Conservation (phyloP, 495 filamentous ascomycete species). For the Opeltia flavorubescens region DNA sequence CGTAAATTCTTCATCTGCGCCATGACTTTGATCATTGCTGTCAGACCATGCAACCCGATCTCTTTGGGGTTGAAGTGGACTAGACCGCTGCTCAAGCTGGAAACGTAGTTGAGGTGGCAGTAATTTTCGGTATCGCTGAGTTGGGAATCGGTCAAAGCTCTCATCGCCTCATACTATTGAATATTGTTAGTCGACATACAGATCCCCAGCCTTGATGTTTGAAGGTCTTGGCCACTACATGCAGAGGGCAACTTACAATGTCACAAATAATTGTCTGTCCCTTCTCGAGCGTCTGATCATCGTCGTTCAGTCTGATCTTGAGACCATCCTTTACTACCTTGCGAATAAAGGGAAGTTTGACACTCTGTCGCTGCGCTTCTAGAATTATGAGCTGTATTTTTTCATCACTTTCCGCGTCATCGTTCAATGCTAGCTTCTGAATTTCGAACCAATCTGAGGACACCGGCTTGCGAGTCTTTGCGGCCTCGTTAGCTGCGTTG, state of each 20-base stretch:
- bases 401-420: conserved; percentile 15
- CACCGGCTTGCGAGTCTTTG: no score
- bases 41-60: conserved; percentile 31
- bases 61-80: no score
- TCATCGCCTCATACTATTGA: no score
- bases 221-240: background rate
- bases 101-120: background rate
- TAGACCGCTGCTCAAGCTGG: conserved; percentile 3
- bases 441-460: conserved; percentile 37
- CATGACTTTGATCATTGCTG: conserved; percentile 30
- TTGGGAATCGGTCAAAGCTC: no score
- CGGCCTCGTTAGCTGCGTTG: conserved; percentile 20
- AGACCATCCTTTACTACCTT: background rate
- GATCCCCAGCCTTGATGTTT: background rate
- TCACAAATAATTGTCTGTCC: conserved; percentile 6
- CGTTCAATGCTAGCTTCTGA: conserved; percentile 27
- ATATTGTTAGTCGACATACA: background rate
- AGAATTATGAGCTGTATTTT: conserved; percentile 7
- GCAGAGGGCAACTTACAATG: conserved; percentile 1
- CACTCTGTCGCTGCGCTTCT: conserved; percentile 11
- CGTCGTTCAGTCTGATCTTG: no score
- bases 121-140: no score
- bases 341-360: conserved; percentile 2
- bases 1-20: conserved; percentile 27
- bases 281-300: background rate